Percentiles rank a stretch among this genome's conserved stretches.
phyloP scores from a whole-genome alignment of 306 rosid genomes.

The Hippophae rhamnoides region DNA sequence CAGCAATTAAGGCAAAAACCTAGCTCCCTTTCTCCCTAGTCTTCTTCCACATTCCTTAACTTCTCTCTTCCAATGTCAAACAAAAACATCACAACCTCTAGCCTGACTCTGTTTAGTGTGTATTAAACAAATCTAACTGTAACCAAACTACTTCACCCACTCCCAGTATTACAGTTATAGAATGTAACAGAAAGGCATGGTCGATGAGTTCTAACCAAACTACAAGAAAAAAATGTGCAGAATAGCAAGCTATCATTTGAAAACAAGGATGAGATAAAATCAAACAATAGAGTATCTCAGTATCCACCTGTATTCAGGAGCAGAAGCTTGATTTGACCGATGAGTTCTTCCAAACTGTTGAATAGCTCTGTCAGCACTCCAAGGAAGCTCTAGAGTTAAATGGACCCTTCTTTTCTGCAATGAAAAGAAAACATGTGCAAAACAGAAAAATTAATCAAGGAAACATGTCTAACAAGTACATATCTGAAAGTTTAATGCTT shows the following conservation, averaged over 20 bases:
- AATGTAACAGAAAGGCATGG: too few relatives aligned
- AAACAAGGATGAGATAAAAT: not conserved
- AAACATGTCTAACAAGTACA: slow-evolving; percentile 9
- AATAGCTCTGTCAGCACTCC: slow-evolving; percentile 99
- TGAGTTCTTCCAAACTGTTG: slow-evolving; percentile 99
- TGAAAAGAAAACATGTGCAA: slow-evolving; percentile 16
- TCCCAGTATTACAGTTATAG: too few relatives aligned
- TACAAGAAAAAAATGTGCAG: too few relatives aligned
- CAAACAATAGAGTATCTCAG: slow-evolving; percentile 7
- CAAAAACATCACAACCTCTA: too few relatives aligned
- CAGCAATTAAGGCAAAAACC: too few relatives aligned
- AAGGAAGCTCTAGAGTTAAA: slow-evolving; percentile 91
- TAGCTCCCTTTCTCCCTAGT: too few relatives aligned
- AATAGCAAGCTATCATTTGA: not conserved
- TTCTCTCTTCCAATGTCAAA: too few relatives aligned
- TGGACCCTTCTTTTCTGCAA: slow-evolving; percentile 92
- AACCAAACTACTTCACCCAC: too few relatives aligned
- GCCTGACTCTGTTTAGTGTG: too few relatives aligned
- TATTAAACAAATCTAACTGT: too few relatives aligned
- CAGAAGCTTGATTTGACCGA: slow-evolving; percentile 97
- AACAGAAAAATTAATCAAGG: not conserved
- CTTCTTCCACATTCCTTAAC: too few relatives aligned
- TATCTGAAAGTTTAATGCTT: slow-evolving; percentile 2
- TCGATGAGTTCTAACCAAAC: too few relatives aligned
- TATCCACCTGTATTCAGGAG: slow-evolving; percentile 86